Evolutionary conservation across 768 basidiomycete genomes (phyloP).

Genomic region (Cystofilobasidium ferigula): DNA sequence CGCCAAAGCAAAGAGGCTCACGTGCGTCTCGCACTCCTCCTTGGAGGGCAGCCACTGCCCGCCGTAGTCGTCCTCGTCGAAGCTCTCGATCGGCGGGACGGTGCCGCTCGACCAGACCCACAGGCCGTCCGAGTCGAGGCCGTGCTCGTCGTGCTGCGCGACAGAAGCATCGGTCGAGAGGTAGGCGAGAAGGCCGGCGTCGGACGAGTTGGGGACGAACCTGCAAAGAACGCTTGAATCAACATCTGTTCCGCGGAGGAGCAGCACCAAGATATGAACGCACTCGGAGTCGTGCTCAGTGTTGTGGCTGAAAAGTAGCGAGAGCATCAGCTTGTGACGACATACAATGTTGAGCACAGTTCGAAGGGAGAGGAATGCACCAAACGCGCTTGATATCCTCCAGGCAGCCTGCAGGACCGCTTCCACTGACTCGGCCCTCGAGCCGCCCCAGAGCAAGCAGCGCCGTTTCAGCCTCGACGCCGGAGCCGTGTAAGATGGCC

Average conservation of each 20-base stretch:
- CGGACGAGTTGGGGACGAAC: neutral
- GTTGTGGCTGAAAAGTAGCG: neutral
- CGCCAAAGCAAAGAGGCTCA: neutral
- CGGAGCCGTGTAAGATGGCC: neutral
- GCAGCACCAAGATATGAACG: neutral
- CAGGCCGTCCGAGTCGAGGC: neutral
- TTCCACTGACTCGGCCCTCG: neutral
- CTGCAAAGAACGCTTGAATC: no score
- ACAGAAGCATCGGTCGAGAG: neutral
- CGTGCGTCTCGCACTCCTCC: neutral
- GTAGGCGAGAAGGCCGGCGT: neutral
- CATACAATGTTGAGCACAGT: neutral
- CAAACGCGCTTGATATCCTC: slow-evolving; percentile 2
- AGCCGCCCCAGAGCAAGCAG: neutral
- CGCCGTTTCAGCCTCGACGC: neutral
- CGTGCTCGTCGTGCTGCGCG: neutral
- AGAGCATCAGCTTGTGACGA: neutral
- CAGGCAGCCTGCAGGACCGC: neutral
- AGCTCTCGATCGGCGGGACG: neutral
- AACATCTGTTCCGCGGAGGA: no score
- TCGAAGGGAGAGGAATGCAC: neutral
- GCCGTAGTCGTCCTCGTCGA: neutral
- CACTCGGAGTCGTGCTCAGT: neutral
- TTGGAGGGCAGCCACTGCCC: neutral
- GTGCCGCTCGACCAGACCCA: neutral